A percentile compares a stretch with the other conserved stretches of the same genome.
Evolutionary conservation across 163 green algal genomes (phyloP).

Genomic region (Trebouxia gelatinosa): DNA sequence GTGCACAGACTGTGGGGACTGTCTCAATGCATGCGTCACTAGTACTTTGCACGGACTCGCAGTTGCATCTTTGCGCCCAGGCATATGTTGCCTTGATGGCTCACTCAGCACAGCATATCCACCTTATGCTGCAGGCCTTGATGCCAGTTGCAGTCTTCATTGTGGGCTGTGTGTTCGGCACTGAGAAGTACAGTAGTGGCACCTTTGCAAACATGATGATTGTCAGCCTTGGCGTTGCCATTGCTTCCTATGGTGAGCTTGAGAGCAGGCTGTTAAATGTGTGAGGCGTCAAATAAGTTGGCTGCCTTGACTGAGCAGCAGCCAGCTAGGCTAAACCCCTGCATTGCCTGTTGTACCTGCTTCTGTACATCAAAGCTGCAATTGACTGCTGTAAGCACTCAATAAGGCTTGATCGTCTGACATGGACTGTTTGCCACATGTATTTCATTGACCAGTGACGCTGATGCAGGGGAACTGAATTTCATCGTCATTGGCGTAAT

Average conservation of each 20-base stretch:
- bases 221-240: constrained; percentile 66
- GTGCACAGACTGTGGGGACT: no score
- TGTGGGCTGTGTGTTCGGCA: constrained; percentile 55
- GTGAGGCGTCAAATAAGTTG: no score
- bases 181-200: constrained; percentile 42
- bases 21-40: no score
- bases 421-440: no score
- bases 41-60: no score
- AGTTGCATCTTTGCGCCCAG: no score
- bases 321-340: background rate
- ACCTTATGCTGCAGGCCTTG: constrained; percentile 65
- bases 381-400: background rate
- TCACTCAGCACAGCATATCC: no score
- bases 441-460: no score
- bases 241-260: constrained; percentile 79
- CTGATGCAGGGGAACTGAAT: constrained; percentile 72
- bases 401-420: background rate
- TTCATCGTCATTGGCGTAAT: constrained; percentile 78
- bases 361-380: background rate
- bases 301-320: background rate
- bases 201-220: constrained; percentile 74
- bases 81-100: no score
- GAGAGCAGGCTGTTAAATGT: background rate
- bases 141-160: constrained; percentile 81
- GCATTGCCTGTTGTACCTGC: no score